Percentiles rank a stretch among this genome's conserved stretches.
Evolutionary conservation across 78 protist genomes (phyloP).

Genomic region (Guillardia theta): DNA sequence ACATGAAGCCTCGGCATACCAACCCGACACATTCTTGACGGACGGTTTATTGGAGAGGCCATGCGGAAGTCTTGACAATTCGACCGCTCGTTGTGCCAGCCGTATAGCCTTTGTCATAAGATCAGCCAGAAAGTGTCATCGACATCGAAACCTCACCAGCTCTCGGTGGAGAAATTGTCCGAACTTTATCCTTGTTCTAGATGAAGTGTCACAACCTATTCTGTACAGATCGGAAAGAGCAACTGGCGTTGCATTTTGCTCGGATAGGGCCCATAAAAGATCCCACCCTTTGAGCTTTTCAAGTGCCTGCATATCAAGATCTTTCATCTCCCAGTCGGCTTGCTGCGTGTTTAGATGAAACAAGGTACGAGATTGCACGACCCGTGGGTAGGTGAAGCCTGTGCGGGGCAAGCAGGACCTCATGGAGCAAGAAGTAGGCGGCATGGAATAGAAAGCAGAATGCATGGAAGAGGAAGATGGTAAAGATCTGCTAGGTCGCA

Average conservation of each 20-base stretch:
- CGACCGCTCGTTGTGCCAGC: background rate
- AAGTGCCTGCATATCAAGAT: too few relatives aligned
- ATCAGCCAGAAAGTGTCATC: background rate
- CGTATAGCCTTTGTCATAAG: background rate
- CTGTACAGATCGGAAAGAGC: background rate
- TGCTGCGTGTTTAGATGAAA: too few relatives aligned
- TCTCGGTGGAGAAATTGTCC: background rate
- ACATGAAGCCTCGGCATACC: background rate
- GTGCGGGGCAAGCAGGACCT: too few relatives aligned
- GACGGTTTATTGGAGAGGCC: background rate
- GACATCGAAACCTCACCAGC: background rate
- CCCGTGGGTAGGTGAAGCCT: too few relatives aligned
- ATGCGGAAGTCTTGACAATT: background rate
- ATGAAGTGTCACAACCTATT: background rate
- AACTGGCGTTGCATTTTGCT: background rate
- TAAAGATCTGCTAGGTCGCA: too few relatives aligned
- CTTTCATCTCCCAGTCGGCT: too few relatives aligned
- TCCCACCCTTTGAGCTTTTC: too few relatives aligned
- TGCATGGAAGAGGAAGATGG: too few relatives aligned
- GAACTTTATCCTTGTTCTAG: background rate
- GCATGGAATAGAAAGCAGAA: too few relatives aligned
- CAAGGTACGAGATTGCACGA: too few relatives aligned
- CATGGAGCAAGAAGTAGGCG: too few relatives aligned
- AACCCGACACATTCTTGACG: background rate
- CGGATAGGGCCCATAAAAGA: background rate